Conservation (phyloP, 2,329 filamentous ascomycete species). For the Xylaria sp. region DNA sequence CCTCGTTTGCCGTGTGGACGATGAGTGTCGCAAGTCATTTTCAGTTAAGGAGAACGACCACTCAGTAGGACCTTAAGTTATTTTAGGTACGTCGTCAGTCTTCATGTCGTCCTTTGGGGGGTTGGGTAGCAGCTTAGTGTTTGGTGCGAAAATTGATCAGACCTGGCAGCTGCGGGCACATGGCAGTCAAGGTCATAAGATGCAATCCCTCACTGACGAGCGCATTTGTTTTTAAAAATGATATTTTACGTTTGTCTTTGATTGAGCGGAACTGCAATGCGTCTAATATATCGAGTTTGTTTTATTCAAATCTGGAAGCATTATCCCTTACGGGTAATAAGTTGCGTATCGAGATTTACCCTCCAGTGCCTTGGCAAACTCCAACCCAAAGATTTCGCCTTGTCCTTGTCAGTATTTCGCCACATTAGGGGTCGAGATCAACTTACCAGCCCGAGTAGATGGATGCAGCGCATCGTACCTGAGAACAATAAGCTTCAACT, state of each 20-base stretch:
- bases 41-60: background rate
- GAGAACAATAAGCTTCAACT: background rate
- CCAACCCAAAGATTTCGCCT: constrained; percentile 48
- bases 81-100: background rate
- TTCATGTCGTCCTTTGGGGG: no score
- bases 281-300: no score
- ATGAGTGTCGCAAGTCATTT: constrained; percentile 6
- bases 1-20: background rate
- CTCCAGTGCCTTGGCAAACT: constrained; percentile 45
- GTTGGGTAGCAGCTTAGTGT: no score
- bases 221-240: no score
- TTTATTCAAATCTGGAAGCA: background rate
- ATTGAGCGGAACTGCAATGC: no score
- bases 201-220: no score
- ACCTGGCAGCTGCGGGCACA: constrained; percentile 14
- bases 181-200: background rate
- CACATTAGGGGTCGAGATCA: constrained; percentile 40
- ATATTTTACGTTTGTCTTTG: no score
- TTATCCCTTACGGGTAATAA: constrained; percentile 9
- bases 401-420: constrained; percentile 5
- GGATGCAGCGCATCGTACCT: constrained; percentile 74
- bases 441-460: constrained; percentile 63
- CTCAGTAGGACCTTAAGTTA: no score
- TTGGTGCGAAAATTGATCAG: no score
- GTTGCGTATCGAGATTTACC: constrained; percentile 26